Evolutionary conservation across 345 rosid genomes (phyloP).

Genomic region (Aquilaria yunnanensis): DNA sequence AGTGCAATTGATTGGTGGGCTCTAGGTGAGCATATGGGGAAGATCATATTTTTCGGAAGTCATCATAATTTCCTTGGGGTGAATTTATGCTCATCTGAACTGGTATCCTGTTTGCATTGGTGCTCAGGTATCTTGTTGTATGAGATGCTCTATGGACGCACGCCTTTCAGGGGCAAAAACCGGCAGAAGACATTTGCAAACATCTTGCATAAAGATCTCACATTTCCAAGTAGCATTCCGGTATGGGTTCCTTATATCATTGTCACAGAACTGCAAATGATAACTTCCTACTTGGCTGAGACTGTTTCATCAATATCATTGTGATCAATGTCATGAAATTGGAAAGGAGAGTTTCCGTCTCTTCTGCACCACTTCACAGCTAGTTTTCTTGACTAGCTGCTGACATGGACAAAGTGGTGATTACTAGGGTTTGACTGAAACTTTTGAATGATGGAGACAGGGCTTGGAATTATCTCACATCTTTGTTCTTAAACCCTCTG

Average conservation of each 20-base stretch:
- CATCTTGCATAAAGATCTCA: slow-evolving; percentile 89
- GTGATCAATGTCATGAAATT: neutral
- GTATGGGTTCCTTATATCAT: slow-evolving; percentile 25
- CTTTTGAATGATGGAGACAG: no score
- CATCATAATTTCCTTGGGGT: neutral
- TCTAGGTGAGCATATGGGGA: slow-evolving; percentile 50
- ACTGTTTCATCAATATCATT: neutral
- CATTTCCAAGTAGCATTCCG: slow-evolving; percentile 93
- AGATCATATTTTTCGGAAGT: neutral
- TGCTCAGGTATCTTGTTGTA: slow-evolving; percentile 77
- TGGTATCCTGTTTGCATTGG: neutral
- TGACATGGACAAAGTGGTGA: no score
- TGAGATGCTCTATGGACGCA: slow-evolving; percentile 98
- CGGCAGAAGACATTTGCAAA: slow-evolving; percentile 94
- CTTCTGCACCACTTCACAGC: no score
- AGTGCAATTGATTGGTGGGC: slow-evolving; percentile 99
- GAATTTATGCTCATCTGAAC: slow-evolving; percentile 1
- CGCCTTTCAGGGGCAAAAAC: slow-evolving; percentile 95
- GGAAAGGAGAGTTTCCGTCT: no score
- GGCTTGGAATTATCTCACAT: no score
- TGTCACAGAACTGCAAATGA: neutral
- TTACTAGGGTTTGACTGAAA: no score
- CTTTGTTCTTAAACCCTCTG: no score
- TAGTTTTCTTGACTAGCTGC: no score
- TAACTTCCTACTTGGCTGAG: neutral